Base-by-base conservation (phyloP, 495 filamentous ascomycete species). In the Hyaloscypha finlandica region DNA sequence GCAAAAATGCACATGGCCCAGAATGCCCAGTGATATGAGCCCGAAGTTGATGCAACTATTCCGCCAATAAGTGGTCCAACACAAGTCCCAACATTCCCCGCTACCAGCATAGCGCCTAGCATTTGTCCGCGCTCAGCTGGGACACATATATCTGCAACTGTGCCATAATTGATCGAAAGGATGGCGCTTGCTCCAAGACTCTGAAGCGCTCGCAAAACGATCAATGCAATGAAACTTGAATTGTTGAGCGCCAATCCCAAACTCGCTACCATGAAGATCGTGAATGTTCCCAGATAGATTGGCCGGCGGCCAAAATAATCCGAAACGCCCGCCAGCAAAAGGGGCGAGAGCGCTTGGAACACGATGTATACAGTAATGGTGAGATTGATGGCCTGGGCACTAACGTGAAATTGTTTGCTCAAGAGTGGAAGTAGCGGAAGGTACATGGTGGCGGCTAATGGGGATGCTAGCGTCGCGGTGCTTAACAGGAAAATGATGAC, bases 21-120 rank as follows among this genome's bases (percentile, higher is more conserved):
- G 0, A 69, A 52, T 6, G 74, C 76, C 52, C 73, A 70, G 20
- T 74, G 45, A 33, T 83, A 77, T 6, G 69, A 68, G 19, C 83
- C 42, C 3, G 6, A 8, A 45, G 42, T 45, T 68, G 53, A 81
- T 79, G 80, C 80, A 82, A 63, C 83, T 82, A 3, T 83, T 74
- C 61, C 69, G 75, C 6, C 76, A 45, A 83, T 70, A 6, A 81
- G 74, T 6, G 81, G 81, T 0, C 80, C 80, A 2, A 65, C 12
- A 22, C 19, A 20, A 57, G 64, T 19, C 31, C 57, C 33, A 29
- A 63, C 1, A 63, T 64, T 63, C 51, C 6, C 6, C 42, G 42
- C 42, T 12, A 45, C 14, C 6, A 4, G 6, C 37, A 52, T 25
- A 19, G 45, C 54, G 37, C 73, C 80, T 1, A 81, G 66, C 61